These are phyloP conservation scores for Fusarium anguioides DNA, from an alignment of 2,329 filamentous ascomycete genomes.

Conservation along the genomic window DNA sequence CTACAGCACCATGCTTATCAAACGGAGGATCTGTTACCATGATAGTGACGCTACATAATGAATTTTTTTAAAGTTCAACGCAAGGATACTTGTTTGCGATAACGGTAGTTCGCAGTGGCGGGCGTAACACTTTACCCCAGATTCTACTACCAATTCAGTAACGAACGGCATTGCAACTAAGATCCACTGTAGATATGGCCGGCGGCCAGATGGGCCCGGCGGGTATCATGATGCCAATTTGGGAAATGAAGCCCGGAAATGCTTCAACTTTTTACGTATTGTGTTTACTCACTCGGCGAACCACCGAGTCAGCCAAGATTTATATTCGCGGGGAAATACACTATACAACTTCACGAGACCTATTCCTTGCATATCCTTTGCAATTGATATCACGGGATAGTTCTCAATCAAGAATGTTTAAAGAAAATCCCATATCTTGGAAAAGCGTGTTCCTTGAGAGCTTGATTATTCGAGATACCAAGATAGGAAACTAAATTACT, in stretches of 20 bases:
- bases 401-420: neutral
- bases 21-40: conserved; percentile 1
- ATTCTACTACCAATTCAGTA: conserved; percentile 11
- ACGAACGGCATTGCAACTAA: conserved; percentile 5
- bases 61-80: neutral
- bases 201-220: conserved; percentile 25
- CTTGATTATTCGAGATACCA: neutral
- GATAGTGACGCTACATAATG: conserved; percentile 14
- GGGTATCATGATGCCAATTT: conserved; percentile 16
- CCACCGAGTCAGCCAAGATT: conserved; percentile 1
- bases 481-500: neutral
- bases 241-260: neutral
- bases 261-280: conserved; percentile 29
- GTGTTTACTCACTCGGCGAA: conserved; percentile 18
- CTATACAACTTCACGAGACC: neutral
- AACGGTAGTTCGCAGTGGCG: conserved; percentile 26
- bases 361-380: neutral
- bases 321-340: neutral
- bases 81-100: conserved; percentile 17
- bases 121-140: conserved; percentile 27
- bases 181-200: conserved; percentile 32
- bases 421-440: neutral
- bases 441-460: neutral
- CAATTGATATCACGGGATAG: neutral
- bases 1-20: neutral